Evolutionary conservation across 129 eudicot species (phyloP).

Genomic region (Flaveria brownii): DNA sequence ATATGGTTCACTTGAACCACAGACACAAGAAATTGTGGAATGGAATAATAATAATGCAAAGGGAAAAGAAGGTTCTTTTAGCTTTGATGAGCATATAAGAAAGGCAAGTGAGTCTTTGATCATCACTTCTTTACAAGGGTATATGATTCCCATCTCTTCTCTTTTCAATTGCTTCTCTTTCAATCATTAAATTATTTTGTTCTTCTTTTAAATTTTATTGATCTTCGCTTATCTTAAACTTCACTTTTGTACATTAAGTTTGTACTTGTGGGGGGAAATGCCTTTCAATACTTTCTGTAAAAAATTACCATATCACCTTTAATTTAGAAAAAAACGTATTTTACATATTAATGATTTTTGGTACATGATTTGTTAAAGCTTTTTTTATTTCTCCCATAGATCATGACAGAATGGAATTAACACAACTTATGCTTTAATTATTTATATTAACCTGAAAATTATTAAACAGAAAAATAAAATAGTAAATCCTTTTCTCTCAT

Average conservation of each 20-base stretch:
- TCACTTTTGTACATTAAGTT: not conserved
- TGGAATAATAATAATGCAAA: conserved; percentile 42
- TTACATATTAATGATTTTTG: no score
- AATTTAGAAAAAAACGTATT: no score
- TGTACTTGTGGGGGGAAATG: not conserved
- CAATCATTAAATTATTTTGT: conserved; percentile 13
- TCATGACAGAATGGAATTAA: no score
- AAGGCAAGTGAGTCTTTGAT: conserved; percentile 34
- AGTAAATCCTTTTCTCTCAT: no score
- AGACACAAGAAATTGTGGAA: conserved; percentile 16
- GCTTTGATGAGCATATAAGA: conserved; percentile 35
- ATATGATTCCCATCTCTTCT: conserved; percentile 42
- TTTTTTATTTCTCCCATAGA: no score
- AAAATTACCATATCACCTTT: no score
- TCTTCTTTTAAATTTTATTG: not conserved
- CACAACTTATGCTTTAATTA: no score
- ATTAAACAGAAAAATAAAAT: no score
- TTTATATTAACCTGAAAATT: no score
- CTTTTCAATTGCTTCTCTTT: conserved; percentile 28
- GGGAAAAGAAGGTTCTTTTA: conserved; percentile 33
- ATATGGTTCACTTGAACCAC: not conserved
- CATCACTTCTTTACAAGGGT: conserved; percentile 41
- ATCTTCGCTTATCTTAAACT: not conserved
- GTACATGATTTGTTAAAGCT: no score
- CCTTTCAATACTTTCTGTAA: not conserved